These are phyloP conservation scores for Zymoseptoria passerinii DNA, from an alignment of 2,329 filamentous ascomycete species.

Conservation along the genomic window DNA sequence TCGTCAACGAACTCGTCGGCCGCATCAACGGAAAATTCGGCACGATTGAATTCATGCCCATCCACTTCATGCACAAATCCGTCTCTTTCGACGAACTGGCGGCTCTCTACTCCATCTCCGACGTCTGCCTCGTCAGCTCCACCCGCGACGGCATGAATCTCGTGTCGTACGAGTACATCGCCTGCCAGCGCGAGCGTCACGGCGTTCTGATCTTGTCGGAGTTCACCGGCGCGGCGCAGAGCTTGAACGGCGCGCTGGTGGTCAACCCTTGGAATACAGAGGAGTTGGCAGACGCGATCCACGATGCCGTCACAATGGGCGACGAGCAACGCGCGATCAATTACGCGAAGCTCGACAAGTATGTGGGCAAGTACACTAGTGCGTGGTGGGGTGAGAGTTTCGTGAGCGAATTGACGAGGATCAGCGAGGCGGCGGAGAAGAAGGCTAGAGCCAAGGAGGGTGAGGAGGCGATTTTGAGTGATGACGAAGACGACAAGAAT, in stretches of 20 bases:
- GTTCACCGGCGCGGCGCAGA: slow-evolving; percentile 92
- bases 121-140: slow-evolving; percentile 85
- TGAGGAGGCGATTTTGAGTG: not conserved
- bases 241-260: slow-evolving; percentile 83
- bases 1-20: slow-evolving; percentile 93
- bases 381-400: slow-evolving; percentile 96
- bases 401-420: slow-evolving; percentile 66
- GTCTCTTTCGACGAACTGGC: slow-evolving; percentile 92
- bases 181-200: slow-evolving; percentile 80
- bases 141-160: slow-evolving; percentile 99
- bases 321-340: slow-evolving; percentile 79
- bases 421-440: slow-evolving; percentile 46
- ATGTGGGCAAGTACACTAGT: slow-evolving; percentile 94
- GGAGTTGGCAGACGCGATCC: slow-evolving; percentile 83
- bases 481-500: not conserved
- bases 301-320: slow-evolving; percentile 94
- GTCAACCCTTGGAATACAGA: slow-evolving; percentile 99
- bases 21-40: slow-evolving; percentile 96
- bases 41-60: slow-evolving; percentile 97
- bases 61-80: slow-evolving; percentile 96
- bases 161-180: slow-evolving; percentile 97
- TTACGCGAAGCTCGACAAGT: slow-evolving; percentile 85
- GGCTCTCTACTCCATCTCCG: slow-evolving; percentile 83
- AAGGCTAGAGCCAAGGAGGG: slow-evolving; percentile 24
- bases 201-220: slow-evolving; percentile 93